Base-by-base conservation (phyloP, 345 rosid species). In the Arabidopsis arenosa region DNA sequence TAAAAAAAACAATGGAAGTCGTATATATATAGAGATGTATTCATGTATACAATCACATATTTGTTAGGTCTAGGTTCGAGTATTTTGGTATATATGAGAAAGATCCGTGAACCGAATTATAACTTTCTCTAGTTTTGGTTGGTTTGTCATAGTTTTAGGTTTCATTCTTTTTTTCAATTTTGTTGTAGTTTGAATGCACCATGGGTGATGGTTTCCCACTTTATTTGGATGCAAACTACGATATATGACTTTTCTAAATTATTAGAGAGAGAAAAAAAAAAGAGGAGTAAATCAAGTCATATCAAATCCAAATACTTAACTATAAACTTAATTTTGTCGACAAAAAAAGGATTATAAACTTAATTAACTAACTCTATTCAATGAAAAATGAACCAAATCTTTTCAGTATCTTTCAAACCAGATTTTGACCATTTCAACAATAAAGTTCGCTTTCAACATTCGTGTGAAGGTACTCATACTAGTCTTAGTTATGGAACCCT, bases 381-480 rank as follows among this genome's bases (percentile, higher is more conserved):
- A 28, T 28, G 32, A 28, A 28, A 28, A 28, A 28, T 3, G 4
- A 28, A 40, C 11, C 61, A 39, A 39, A 28, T 26, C 5, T 18
- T 12, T 70, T 32, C 64, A 32, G 40, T 56, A 28, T 28, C 32
- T 28, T 3, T 4, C 32, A 55, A 14, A 14, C 28, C 39, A 18
- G 15, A 3, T 48, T 36, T 37, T 57, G 60, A 62, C 61, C 5
- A 49, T 26, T 61, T 40, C 30, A 49, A 8, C 33, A 15, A 71
- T 8, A 33, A 57, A 11, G 33, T 14, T 47, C 48, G 39, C 49
- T 60, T 72, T 49, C 18, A 37, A 72, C 69, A 51, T 11, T 52
- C 76, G 60, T 51, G 57, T 49, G 28, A 72, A 51, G 37, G 47
- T 6, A 26, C 26, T 63, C 21, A 68, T 44, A 39, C 9, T 73